Percentiles rank a stretch among this genome's conserved stretches.
Conservation (phyloP, 495 filamentous ascomycete genomes). For the Neurospora sp. region DNA sequence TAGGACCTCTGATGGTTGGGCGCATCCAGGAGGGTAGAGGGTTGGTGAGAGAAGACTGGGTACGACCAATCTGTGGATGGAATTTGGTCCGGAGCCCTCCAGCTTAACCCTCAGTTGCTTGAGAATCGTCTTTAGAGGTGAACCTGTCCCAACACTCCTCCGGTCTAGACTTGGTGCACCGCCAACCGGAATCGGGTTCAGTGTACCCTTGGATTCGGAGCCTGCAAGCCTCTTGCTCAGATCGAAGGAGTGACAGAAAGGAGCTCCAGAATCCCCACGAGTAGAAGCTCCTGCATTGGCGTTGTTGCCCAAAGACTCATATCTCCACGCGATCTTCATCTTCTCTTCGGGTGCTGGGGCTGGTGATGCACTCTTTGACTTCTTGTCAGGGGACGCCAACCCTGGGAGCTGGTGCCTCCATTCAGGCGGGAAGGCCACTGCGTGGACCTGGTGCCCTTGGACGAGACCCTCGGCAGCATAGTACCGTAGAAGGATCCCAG, state of each 20-base stretch:
- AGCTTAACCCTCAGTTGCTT: conserved; percentile 50
- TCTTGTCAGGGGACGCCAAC: conserved; percentile 41
- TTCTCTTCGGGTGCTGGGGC: conserved; percentile 44
- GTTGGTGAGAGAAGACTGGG: conserved; percentile 77
- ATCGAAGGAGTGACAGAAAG: conserved; percentile 86
- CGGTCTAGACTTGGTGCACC: conserved; percentile 12
- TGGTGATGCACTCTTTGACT: conserved; percentile 29
- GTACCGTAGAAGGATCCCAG: conserved; percentile 71
- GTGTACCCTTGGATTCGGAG: conserved; percentile 33
- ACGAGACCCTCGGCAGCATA: conserved; percentile 91
- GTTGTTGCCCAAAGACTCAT: conserved; percentile 67
- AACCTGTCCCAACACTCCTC: conserved; percentile 13
- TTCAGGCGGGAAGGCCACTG: conserved; percentile 64
- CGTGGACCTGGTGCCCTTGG: conserved; percentile 82
- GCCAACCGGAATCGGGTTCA: conserved; percentile 38
- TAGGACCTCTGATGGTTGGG: conserved; percentile 60
- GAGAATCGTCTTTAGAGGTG: conserved; percentile 58
- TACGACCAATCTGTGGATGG: conserved; percentile 73
- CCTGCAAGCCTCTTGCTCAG: conserved; percentile 72
- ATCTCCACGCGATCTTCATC: conserved; percentile 99
- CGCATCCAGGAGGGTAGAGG: conserved; percentile 59
- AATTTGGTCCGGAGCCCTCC: conserved; percentile 42
- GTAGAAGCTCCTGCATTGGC: conserved; percentile 41
- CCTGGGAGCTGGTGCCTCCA: conserved; percentile 83
- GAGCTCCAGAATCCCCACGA: conserved; percentile 35